Base-by-base conservation (phyloP, 2,329 filamentous ascomycete species). In the Epicoccum sorghinum region DNA sequence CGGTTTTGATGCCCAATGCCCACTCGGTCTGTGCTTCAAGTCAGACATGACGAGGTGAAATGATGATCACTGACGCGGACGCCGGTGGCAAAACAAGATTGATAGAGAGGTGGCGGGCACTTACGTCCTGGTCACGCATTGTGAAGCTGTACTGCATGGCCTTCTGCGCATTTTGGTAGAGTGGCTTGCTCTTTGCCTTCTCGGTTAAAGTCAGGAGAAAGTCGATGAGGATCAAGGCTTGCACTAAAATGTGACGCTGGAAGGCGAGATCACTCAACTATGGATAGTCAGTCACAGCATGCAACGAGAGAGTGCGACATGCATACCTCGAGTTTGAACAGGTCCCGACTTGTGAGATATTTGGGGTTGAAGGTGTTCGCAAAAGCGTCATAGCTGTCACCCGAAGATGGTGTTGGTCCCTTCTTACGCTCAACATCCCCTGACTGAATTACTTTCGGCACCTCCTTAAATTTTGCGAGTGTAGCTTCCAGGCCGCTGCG, bases 191-290 rank as follows among this genome's bases (percentile, higher is more conserved):
- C 75, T 96, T 96, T 24, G 91, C 87, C 60, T 88, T 86, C 7
- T 89, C 81, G 4, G 92, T 93, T 47, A 98, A 82, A 2, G 93
- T 96, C n/a, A 98, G 81, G 30, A 99, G 82, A 65, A 99, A 99
- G 69, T 99, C 93, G 68, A 98, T 85, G 55, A 97, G 83, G 62
- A 99, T 98, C 49, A 98, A 84, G 12, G 92, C 90, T 75, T 99
- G 95, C 2, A 99, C 93, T 33, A 99, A 83, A 47, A 99, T 91
- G 73, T 99, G 92, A 53, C 96, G 85, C 64, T 96, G 86, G 73
- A 99, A 98, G 6, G 93, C 93, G 36, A 96, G 83, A 75, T 99
- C 95, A 73, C 91, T 93, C 59, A 98, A 88, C 89, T 92, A 52
- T 48, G 59, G 52, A 49, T 25, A 41, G 58, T 71, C 52, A 76